A percentile compares a stretch with the other conserved stretches of the same genome.
Conservation (phyloP, 208 protist species). For the Tritrichomonas musculus region DNA sequence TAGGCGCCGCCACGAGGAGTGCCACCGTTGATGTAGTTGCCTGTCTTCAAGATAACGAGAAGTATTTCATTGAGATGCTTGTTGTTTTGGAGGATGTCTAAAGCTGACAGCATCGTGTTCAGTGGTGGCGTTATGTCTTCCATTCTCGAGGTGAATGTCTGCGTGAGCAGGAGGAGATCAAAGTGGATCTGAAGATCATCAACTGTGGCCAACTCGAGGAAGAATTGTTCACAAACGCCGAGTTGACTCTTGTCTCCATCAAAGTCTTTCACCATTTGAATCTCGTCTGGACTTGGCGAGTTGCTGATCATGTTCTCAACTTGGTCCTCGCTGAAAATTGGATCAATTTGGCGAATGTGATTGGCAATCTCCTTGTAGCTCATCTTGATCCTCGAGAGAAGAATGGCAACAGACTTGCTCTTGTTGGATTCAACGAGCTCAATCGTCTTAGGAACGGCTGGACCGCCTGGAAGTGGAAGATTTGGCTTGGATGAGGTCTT, state of each 20-base stretch:
- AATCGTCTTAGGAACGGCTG: too few species aligned
- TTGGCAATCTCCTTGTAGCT: not conserved
- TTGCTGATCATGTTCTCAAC: not conserved
- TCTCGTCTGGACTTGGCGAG: not conserved
- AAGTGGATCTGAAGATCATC: not conserved
- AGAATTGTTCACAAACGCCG: not conserved
- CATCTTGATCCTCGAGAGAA: not conserved
- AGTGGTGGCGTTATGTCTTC: not conserved
- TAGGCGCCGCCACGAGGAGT: not conserved
- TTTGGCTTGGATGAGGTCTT: not conserved
- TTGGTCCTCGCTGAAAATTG: not conserved
- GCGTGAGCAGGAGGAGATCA: not conserved
- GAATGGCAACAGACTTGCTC: not conserved
- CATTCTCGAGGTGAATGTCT: not conserved
- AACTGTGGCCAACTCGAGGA: not conserved
- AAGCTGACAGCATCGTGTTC: not conserved
- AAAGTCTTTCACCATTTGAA: not conserved
- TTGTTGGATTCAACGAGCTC: not conserved
- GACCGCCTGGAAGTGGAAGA: not conserved
- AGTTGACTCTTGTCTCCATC: not conserved
- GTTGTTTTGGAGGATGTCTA: not conserved
- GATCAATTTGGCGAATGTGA: not conserved
- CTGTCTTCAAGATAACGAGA: not conserved
- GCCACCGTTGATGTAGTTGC: conserved; percentile 32
- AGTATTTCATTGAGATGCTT: not conserved